Percentiles rank a stretch among this genome's conserved stretches.
Conservation (phyloP, 2,329 filamentous ascomycete species). For the Dactylellina haptotyla region DNA sequence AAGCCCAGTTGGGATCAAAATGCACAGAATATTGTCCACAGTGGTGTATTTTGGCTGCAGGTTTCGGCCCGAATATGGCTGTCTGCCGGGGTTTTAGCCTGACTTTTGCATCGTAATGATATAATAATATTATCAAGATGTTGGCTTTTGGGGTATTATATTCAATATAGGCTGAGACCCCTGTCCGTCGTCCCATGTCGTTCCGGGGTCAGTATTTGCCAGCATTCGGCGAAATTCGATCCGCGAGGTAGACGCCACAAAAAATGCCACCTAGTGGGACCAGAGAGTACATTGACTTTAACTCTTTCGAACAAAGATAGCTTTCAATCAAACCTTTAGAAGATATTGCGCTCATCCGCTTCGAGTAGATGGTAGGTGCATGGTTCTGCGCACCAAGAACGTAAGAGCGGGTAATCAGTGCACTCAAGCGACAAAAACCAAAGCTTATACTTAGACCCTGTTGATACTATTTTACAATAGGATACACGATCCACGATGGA, state of each 20-base stretch:
- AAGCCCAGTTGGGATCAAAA: neutral
- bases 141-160: slow-evolving; percentile 1
- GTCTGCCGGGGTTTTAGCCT: slow-evolving; percentile 32
- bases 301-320: neutral
- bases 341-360: neutral
- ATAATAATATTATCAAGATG: slow-evolving; percentile 3
- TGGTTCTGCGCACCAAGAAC: too few relatives aligned
- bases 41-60: slow-evolving; percentile 14
- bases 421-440: too few relatives aligned
- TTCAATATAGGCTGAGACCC: slow-evolving; percentile 50
- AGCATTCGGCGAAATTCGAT: slow-evolving; percentile 50
- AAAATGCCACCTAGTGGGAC: neutral
- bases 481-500: too few relatives aligned
- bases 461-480: too few relatives aligned
- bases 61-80: slow-evolving; percentile 36
- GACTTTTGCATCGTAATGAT: slow-evolving; percentile 1
- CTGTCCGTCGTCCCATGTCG: slow-evolving; percentile 42
- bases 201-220: slow-evolving; percentile 34
- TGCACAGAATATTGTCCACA: too few relatives aligned
- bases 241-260: slow-evolving; percentile 1
- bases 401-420: too few relatives aligned
- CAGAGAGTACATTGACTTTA: neutral
- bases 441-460: too few relatives aligned
- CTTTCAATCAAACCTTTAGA: neutral
- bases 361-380: too few relatives aligned